Conservation (phyloP, 2,329 filamentous ascomycete species). For the Hypoxylon sp. region DNA sequence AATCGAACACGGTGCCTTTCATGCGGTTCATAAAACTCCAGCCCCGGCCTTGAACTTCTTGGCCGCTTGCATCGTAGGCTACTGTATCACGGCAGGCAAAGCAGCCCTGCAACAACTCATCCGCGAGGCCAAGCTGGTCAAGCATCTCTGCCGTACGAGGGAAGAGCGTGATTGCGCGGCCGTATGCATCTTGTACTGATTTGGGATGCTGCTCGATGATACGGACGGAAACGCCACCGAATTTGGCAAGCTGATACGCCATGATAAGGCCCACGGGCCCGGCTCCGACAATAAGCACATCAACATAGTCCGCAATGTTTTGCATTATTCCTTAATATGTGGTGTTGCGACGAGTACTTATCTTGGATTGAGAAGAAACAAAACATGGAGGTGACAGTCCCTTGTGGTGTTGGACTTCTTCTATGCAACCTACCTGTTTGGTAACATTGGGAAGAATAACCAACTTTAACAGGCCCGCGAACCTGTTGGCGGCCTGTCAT, state of each 20-base stretch:
- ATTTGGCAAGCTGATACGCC: constrained; percentile 63
- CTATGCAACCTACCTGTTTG: constrained; percentile 10
- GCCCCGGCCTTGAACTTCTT: constrained; percentile 61
- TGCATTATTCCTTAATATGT: constrained; percentile 31
- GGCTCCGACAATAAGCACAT: constrained; percentile 61
- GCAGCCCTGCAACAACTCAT: constrained; percentile 66
- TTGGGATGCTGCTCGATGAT: constrained; percentile 67
- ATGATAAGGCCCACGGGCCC: constrained; percentile 62
- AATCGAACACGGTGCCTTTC: constrained; percentile 66
- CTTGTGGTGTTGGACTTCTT: not conserved
- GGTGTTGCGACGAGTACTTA: not conserved
- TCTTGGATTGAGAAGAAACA: constrained; percentile 2
- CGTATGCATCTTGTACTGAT: constrained; percentile 65
- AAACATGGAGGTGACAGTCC: constrained; percentile 2
- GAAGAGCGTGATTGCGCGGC: constrained; percentile 68
- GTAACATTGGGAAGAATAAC: constrained; percentile 1
- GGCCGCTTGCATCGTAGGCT: constrained; percentile 63
- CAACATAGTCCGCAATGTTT: constrained; percentile 33
- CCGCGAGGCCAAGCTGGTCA: constrained; percentile 65
- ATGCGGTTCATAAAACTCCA: constrained; percentile 70
- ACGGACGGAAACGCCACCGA: constrained; percentile 57
- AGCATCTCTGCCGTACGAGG: constrained; percentile 67
- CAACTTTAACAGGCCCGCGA: not conserved
- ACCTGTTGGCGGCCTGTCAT: not conserved
- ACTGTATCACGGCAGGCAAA: constrained; percentile 67